phyloP scores from a whole-genome alignment of 2,329 filamentous ascomycete species.

The Trichoderma afroharzianum region DNA sequence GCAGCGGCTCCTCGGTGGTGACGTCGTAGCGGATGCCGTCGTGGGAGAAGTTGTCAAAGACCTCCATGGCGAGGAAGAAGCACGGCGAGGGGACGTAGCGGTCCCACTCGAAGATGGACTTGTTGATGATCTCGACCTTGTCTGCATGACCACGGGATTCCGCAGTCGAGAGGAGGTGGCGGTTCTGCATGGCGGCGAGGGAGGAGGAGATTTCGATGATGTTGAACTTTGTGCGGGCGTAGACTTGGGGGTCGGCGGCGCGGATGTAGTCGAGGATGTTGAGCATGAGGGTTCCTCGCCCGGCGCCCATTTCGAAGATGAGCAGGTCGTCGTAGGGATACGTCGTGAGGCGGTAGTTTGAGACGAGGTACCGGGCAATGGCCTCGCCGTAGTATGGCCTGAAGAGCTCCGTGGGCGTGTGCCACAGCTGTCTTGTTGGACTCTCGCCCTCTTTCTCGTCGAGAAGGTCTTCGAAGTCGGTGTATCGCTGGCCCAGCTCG shows the following conservation, averaged over 20 bases:
- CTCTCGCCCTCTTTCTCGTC: constrained; percentile 65
- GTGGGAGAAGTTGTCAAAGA: constrained; percentile 98
- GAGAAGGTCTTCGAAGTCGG: constrained; percentile 82
- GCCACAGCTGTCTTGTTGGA: constrained; percentile 87
- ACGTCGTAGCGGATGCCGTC: constrained; percentile 90
- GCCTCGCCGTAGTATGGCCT: constrained; percentile 95
- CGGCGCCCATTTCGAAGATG: constrained; percentile 98
- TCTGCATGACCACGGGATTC: constrained; percentile 70
- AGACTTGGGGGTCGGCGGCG: constrained; percentile 83
- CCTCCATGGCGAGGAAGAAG: constrained; percentile 96
- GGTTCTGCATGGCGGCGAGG: constrained; percentile 73
- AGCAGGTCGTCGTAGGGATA: constrained; percentile 96
- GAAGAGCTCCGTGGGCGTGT: constrained; percentile 96
- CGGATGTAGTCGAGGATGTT: constrained; percentile 98
- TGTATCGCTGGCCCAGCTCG: constrained; percentile 74
- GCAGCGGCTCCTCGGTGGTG: constrained; percentile 73
- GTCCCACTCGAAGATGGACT: constrained; percentile 91
- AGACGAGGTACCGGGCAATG: constrained; percentile 90
- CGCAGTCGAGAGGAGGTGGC: constrained; percentile 63
- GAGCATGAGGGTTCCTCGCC: constrained; percentile 95
- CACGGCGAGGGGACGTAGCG: constrained; percentile 85
- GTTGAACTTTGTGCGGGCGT: constrained; percentile 87
- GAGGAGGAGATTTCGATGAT: constrained; percentile 92
- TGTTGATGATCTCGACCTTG: constrained; percentile 92
- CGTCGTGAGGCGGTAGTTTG: constrained; percentile 90